Conservation (phyloP, 2,329 filamentous ascomycete species). For the Alternaria alternata region DNA sequence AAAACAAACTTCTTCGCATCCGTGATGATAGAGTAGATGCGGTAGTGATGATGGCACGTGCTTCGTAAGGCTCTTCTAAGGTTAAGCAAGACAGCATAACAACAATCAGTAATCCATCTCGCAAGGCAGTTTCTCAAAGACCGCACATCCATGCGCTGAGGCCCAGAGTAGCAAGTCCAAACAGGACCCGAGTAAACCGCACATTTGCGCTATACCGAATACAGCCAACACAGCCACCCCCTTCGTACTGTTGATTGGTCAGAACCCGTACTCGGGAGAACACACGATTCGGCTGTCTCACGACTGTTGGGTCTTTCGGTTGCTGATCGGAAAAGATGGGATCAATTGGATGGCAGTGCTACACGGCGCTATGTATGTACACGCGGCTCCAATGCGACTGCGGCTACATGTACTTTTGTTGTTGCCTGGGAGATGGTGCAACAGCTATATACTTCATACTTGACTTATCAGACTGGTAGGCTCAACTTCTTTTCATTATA, state of each 20-base stretch:
- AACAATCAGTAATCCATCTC: background rate
- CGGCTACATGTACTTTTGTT: constrained; percentile 3
- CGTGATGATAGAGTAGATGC: background rate
- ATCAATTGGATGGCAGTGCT: background rate
- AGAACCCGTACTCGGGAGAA: background rate
- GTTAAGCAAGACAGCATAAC: background rate
- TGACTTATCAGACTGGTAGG: background rate
- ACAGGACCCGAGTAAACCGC: constrained; percentile 2
- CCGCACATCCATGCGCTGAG: background rate
- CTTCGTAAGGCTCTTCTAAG: background rate
- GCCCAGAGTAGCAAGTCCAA: background rate
- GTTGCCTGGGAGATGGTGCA: constrained; percentile 23
- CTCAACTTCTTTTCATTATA: background rate
- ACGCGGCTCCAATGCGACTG: constrained; percentile 12
- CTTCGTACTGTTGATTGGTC: background rate
- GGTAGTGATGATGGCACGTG: background rate
- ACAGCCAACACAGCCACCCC: background rate
- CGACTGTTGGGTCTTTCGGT: background rate
- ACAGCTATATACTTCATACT: background rate
- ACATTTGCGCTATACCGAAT: background rate
- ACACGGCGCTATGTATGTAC: constrained; percentile 9
- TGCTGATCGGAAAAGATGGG: background rate
- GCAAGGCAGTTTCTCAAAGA: background rate
- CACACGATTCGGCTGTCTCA: background rate
- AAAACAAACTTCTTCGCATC: background rate